phyloP scores from a whole-genome alignment of 495 filamentous ascomycete genomes.

The Neurospora africana region DNA sequence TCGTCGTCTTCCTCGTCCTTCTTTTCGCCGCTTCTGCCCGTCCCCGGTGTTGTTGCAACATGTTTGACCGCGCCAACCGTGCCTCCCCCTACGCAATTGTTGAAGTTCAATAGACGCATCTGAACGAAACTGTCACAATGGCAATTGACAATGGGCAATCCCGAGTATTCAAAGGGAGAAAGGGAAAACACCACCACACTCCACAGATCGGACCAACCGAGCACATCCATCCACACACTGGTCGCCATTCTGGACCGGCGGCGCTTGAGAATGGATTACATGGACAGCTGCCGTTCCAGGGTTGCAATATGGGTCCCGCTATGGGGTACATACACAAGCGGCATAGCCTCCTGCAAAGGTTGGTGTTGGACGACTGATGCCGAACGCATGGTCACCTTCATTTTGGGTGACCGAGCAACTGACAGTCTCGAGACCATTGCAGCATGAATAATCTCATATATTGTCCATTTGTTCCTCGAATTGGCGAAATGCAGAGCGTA shows the following conservation, averaged over 20 bases:
- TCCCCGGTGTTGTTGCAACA: neutral
- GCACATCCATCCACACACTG: neutral
- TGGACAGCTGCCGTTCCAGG: neutral
- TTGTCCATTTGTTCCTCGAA: neutral
- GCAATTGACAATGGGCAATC: neutral
- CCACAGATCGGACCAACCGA: neutral
- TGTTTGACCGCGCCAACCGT: neutral
- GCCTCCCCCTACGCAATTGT: neutral
- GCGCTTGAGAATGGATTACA: neutral
- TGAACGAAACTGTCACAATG: neutral
- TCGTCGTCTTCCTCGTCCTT: neutral
- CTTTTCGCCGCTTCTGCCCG: neutral
- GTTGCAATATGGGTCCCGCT: neutral
- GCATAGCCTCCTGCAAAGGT: neutral
- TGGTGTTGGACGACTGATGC: neutral
- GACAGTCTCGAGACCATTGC: neutral
- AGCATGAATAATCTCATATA: neutral
- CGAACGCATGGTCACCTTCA: neutral
- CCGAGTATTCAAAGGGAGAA: neutral
- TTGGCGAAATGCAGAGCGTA: neutral
- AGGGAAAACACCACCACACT: neutral
- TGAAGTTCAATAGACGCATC: neutral
- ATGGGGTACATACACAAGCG: neutral
- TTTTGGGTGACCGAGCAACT: neutral
- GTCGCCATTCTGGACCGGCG: neutral